Base-by-base conservation (phyloP, 2,329 filamentous ascomycete species). In the Elsinoe fawcettii region DNA sequence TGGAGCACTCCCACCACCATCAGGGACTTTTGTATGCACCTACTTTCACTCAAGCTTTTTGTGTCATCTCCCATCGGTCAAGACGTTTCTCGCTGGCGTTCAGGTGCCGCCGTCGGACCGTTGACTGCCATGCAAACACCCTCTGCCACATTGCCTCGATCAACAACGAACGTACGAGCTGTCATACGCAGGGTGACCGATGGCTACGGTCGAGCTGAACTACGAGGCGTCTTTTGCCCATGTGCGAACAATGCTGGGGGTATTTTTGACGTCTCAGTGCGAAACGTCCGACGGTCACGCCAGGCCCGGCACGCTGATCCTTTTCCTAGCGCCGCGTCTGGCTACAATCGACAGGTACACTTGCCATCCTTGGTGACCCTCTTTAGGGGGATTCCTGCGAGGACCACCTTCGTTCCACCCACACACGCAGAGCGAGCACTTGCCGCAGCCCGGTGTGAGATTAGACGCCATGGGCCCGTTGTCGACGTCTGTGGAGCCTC, bases 391-490 rank as follows among this genome's bases (percentile, higher is more conserved):
- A 37, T 37, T 37, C 9, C 34, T 37, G 34, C 34, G 34, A 37
- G 34, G 34, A 12, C 41, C 20, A 14, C 41, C 41, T 25, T 46
- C 20, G 11, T 46, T 25, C 41, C 41, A 46, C 41, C 22, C 46
- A 34, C 25, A 32, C 46, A 51, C 44, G n/a, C n/a, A n/a, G n/a
- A 14, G 11, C 44, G 14, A 32, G 23, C 22, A 30, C 30, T 53
- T 30, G 27, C 18, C 11, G 27, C 32, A 53, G 32, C 6, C 32
- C 49, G 32, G 49, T 39, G 49, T 53, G 49, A 53, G 49, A 53
- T 53, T 53, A 53, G 30, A 53, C 49, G 34, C 49, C 49, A 25
- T 36, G 12, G 12, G 14, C 49, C 49, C 49, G 49, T 53, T 53
- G 49, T 22, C 49, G 20, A 37, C 30, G 14, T n/a, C 34, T 22